A percentile compares a stretch with the other conserved stretches of the same genome.
Conservation (phyloP, 179 eudicot species). For the Patellifolia procumbens region DNA sequence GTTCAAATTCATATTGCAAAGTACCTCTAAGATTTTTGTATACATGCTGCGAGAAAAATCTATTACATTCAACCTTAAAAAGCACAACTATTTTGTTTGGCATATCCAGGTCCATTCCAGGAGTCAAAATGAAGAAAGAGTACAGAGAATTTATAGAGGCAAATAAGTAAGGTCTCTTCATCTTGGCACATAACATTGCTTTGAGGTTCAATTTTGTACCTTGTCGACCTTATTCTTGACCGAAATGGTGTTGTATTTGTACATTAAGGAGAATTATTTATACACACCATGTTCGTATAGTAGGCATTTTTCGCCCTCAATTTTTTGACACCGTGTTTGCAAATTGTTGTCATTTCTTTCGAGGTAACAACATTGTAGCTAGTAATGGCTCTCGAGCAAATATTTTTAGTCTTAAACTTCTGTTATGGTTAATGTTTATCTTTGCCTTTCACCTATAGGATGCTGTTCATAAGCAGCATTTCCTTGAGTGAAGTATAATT, state of each 20-base stretch:
- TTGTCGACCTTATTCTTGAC: slow-evolving; percentile 17
- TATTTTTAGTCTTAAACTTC: not conserved
- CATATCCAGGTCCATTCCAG: slow-evolving; percentile 76
- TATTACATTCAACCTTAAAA: no score
- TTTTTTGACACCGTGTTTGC: slow-evolving; percentile 26
- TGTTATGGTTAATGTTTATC: not conserved
- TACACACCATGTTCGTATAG: slow-evolving; percentile 19
- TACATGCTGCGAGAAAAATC: no score
- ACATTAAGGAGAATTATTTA: slow-evolving; percentile 16
- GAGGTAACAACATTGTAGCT: slow-evolving; percentile 8
- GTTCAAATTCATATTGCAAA: not conserved
- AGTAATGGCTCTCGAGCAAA: slow-evolving; percentile 1
- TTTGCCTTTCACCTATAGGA: not conserved
- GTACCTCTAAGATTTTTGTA: no score
- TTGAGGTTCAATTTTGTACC: slow-evolving; percentile 47
- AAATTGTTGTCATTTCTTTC: slow-evolving; percentile 20
- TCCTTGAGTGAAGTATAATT: not conserved
- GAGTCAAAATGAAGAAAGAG: slow-evolving; percentile 99
- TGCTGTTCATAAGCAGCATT: slow-evolving; percentile 6
- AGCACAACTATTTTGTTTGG: slow-evolving; percentile 10
- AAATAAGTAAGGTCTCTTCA: slow-evolving; percentile 53
- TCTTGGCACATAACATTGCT: slow-evolving; percentile 28
- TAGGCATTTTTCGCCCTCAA: slow-evolving; percentile 28
- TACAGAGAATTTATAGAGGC: slow-evolving; percentile 88
- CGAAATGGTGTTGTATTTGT: slow-evolving; percentile 20